Conservation (phyloP, 2,329 filamentous ascomycete species). For the Cordyceps cicadae region DNA sequence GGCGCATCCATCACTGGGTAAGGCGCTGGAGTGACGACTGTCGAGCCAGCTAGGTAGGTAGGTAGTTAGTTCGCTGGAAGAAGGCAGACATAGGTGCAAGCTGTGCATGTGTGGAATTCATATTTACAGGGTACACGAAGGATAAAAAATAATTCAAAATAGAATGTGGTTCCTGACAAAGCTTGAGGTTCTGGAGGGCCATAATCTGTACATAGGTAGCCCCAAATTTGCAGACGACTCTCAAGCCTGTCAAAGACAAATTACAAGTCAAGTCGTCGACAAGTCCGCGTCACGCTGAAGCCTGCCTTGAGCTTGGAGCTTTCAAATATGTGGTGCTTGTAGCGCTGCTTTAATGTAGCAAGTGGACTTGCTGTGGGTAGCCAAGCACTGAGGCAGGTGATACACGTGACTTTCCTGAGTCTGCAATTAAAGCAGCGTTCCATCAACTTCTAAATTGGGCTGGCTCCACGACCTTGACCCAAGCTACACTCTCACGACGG, state of each 20-base stretch:
- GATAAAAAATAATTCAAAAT: not conserved
- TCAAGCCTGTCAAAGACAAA: not conserved
- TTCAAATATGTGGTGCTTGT: not conserved
- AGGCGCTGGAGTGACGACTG: not conserved
- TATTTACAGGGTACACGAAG: not conserved
- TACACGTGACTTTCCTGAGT: not conserved
- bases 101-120: not conserved
- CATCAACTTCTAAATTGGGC: not conserved
- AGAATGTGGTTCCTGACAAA: not conserved
- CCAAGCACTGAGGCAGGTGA: too few relatives aligned
- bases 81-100: not conserved
- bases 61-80: not conserved
- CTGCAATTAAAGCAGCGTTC: not conserved
- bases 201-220: not conserved
- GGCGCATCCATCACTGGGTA: not conserved
- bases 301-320: constrained; percentile 10
- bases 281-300: constrained; percentile 11
- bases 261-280: not conserved
- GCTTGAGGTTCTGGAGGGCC: not conserved
- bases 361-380: not conserved
- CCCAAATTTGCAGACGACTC: not conserved
- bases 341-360: constrained; percentile 4
- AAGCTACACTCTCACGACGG: constrained; percentile 1
- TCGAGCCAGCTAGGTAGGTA: not conserved
- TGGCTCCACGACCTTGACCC: not conserved